phyloP scores from a whole-genome alignment of 164 flowering plant species.

The Amborella trichopoda region DNA sequence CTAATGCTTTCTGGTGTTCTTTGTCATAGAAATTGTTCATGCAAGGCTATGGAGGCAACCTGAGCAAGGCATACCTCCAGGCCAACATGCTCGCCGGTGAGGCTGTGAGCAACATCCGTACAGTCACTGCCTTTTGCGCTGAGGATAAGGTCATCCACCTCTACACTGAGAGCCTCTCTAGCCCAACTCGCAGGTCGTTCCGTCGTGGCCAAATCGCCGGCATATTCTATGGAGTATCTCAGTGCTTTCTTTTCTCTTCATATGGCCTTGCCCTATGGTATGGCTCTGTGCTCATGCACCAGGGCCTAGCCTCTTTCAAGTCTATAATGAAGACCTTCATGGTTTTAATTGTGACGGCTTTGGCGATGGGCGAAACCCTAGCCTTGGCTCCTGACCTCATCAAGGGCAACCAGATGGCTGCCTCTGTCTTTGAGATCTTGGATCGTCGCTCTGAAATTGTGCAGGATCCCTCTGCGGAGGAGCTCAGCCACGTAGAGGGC shows the following conservation, averaged over 20 bases:
- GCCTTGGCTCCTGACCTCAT: constrained; percentile 88
- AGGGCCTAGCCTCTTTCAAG: constrained; percentile 73
- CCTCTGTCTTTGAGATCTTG: constrained; percentile 74
- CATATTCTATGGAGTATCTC: constrained; percentile 75
- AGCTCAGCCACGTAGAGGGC: constrained; percentile 55
- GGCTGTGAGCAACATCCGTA: constrained; percentile 90
- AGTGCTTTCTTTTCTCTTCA: constrained; percentile 86
- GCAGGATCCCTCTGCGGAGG: constrained; percentile 61
- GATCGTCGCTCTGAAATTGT: constrained; percentile 57
- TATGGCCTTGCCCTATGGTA: constrained; percentile 96
- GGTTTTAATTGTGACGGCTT: constrained; percentile 88
- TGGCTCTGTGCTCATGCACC: constrained; percentile 84
- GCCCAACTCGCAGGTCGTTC: constrained; percentile 61
- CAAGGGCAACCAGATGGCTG: constrained; percentile 85
- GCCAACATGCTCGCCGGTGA: constrained; percentile 98
- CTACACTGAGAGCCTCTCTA: constrained; percentile 60
- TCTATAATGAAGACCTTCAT: constrained; percentile 89
- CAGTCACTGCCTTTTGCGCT: constrained; percentile 87
- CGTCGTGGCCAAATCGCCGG: constrained; percentile 91
- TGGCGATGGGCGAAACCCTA: constrained; percentile 94
- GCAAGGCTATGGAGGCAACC: constrained; percentile 93
- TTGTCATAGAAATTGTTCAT: constrained; percentile 73
- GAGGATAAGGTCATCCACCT: constrained; percentile 77
- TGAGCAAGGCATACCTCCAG: constrained; percentile 84
- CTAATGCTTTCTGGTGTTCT: too few species aligned